Evolutionary conservation across 2,329 filamentous ascomycete genomes (phyloP).

Genomic region (Pseudogymnoascus sp.): DNA sequence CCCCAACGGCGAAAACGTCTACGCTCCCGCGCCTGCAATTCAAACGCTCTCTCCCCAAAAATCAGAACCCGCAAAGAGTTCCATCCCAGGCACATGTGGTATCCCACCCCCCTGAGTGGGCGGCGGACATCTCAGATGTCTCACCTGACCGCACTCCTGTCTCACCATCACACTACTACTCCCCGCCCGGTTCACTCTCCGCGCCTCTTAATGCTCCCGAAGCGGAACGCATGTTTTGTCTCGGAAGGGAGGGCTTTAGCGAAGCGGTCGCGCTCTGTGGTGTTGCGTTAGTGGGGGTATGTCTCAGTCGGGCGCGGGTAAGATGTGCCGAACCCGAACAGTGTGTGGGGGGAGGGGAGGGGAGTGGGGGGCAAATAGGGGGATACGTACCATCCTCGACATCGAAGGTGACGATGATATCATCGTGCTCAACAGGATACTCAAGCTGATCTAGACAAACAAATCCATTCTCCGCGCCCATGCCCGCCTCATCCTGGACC

Average conservation of each 20-base stretch:
- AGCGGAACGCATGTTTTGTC: slow-evolving; percentile 1
- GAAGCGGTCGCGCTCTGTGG: slow-evolving; percentile 7
- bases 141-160: background rate
- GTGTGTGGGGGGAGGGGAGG: background rate
- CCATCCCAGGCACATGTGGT: background rate
- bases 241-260: slow-evolving; percentile 7
- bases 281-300: background rate
- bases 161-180: background rate
- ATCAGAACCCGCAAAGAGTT: background rate
- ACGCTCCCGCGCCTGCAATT: background rate
- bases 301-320: background rate
- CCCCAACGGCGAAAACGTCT: background rate
- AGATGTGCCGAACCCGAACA: background rate
- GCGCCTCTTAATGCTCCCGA: background rate
- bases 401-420: slow-evolving; percentile 75
- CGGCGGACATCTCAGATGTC: background rate
- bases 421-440: slow-evolving; percentile 80
- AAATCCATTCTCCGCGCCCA: slow-evolving; percentile 52
- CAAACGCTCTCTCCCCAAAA: background rate
- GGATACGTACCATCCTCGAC: slow-evolving; percentile 58
- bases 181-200: background rate
- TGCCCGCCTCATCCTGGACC: slow-evolving; percentile 38
- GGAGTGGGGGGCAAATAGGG: background rate
- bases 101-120: background rate
- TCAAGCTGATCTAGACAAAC: slow-evolving; percentile 77